Base-by-base conservation (phyloP, 306 rosid species). In the Alnus rubra region DNA sequence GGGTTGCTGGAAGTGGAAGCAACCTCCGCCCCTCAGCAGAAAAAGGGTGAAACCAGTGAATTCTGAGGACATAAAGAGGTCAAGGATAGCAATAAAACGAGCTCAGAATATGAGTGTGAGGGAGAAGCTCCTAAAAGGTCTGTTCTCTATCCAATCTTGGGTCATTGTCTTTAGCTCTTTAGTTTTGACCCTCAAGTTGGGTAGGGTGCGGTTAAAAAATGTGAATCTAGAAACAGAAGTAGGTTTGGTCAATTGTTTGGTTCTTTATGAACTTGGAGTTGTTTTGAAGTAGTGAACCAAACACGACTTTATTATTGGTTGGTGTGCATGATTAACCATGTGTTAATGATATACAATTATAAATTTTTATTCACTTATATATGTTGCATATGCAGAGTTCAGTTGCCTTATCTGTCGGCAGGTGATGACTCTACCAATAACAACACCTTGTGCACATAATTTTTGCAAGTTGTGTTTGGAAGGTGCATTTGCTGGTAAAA, bases 401-500 rank as follows among this genome's bases (percentile, higher is more conserved):
- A 86, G 89, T 69, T 92, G 94, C 78, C 74, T 73, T n/a, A 49
- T 90, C 53, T 92, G 97, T 76, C 73, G 53, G 82, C 78, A 88
- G 80, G 90, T 85, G 62, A 76, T 88, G 89, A 52, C 48, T 9
- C 50, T 54, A 28, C 92, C 97, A 51, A 74, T 90, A 0, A 88
- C 97, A 9, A 90, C 94, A 48, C 94, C 94, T 48, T 92, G 97
- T 37, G 91, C 85, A 30, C 94, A 88, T 75, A 90, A 90, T 79
- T 92, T 92, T 65, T 92, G 94, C 75, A 88, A 92, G 84, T 79
- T 67, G 16, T 90, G 97, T 73, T 78, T 92, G 82, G 90, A 90
- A 83, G 87, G 77, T 68, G 88, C 81, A 48, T 85, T 92, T 78
- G 79, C 67, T 35, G 92, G 91, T 9, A 80, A 87, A 82, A 86